Evolutionary conservation across 495 filamentous ascomycete genomes (phyloP), one percentile per base, ranked within the genome.

Genomic region (Aspergillus heteromorphus): DNA sequence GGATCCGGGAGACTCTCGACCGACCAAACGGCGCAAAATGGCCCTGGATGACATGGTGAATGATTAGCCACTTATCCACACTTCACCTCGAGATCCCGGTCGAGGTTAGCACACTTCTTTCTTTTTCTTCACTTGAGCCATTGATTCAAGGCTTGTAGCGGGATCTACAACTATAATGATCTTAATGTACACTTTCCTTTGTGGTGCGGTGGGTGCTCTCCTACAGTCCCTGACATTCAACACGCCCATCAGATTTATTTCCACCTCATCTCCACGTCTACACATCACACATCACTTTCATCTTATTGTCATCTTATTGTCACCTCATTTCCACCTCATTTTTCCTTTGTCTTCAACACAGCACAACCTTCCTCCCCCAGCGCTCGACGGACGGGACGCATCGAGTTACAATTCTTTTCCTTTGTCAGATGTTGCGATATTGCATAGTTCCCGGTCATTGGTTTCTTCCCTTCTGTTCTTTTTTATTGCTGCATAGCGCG

Each of bases 11-110:
- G 70, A 73, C 17, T 53, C 57, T 81, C 67, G 89, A 80, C 45
- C 90, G 76, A 13, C 89, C 82, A 61, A 91, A 79, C 64, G 95
- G 76, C 73, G 78, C 84, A 58, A 86, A 77, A 63, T 86, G 91
- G 57, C 74, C 13, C 47, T 77, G 48, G 70, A 77, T 52, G 73
- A 77, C 41, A 77, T 77, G 65, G 74, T 77, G 14, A 77, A 77
- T 40, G 73, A 69, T 20, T 77, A 56, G 61, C 14, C 13, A 4
- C 27, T 17, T 11, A 19, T 9, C 29, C 42, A 21, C 34, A 5
- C 17, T n/a, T 13, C 13, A 19, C 23, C 5, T 9, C 38, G 4
- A 43, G 8, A n/a, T 38, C 34, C n/a, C 34, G 34, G 11, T 38
- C 23, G 34, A 40, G 29, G 20, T 47, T 41, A 41, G 49, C 49